A percentile compares a stretch with the other conserved stretches of the same genome.
Conservation (phyloP, 1,284 basidiomycete genomes). For the Naganishia albida region DNA sequence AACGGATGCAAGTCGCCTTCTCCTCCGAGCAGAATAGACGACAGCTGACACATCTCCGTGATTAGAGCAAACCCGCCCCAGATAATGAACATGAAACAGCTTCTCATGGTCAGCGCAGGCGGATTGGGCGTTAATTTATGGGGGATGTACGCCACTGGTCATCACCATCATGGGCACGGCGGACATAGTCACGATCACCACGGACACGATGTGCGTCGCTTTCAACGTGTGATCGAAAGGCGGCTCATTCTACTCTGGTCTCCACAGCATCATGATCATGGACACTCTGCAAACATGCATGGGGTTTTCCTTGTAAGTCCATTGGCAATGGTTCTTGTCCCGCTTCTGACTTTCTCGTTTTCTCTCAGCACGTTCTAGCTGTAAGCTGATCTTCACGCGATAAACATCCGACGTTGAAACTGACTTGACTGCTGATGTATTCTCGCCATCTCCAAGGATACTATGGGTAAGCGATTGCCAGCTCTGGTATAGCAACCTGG, state of each 20-base stretch:
- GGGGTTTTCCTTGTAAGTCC: slow-evolving; percentile 87
- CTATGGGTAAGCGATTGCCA: slow-evolving; percentile 54
- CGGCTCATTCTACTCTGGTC: slow-evolving; percentile 36
- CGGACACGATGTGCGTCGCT: slow-evolving; percentile 33
- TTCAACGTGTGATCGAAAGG: background rate
- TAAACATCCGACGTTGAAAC: background rate
- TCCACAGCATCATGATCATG: slow-evolving; percentile 43
- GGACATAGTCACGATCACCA: slow-evolving; percentile 39
- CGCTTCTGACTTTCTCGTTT: background rate
- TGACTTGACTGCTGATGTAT: background rate
- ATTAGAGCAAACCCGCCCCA: slow-evolving; percentile 87
- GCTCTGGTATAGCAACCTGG: no score
- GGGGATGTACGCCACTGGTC: slow-evolving; percentile 98
- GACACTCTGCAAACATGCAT: slow-evolving; percentile 84
- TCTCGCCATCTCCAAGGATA: slow-evolving; percentile 61
- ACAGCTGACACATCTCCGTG: background rate
- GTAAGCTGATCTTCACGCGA: slow-evolving; percentile 34
- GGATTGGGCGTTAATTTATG: slow-evolving; percentile 94
- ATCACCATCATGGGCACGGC: slow-evolving; percentile 66
- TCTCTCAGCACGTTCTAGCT: slow-evolving; percentile 45
- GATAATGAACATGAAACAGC: slow-evolving; percentile 88
- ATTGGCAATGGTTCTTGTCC: background rate
- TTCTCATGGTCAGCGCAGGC: slow-evolving; percentile 83
- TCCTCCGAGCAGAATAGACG: no score
- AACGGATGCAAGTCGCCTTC: slow-evolving; percentile 70